These are phyloP conservation scores for Pascua guehoae DNA, from an alignment of 1,284 basidiomycete species.

Conservation along the genomic window DNA sequence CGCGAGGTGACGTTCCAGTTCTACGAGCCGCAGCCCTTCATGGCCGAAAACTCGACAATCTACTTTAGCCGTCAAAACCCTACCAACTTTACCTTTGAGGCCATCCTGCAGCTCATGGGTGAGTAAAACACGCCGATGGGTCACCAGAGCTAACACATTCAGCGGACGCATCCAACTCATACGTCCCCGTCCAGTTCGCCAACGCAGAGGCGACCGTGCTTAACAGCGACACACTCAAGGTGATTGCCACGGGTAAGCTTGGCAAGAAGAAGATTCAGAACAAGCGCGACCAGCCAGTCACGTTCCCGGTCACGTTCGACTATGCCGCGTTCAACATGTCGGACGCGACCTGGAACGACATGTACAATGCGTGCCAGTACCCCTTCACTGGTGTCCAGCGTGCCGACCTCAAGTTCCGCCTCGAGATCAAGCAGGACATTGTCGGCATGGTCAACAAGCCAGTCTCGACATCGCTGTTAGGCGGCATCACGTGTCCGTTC, in stretches of 20 bases:
- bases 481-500: slow-evolving; percentile 68
- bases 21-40: slow-evolving; percentile 59
- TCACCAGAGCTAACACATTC: slow-evolving; percentile 1
- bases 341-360: slow-evolving; percentile 74
- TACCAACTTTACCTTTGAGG: slow-evolving; percentile 81
- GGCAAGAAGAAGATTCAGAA: slow-evolving; percentile 60
- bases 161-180: slow-evolving; percentile 67
- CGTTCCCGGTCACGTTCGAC: slow-evolving; percentile 72
- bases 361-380: slow-evolving; percentile 74
- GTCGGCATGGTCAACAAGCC: slow-evolving; percentile 61
- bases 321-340: slow-evolving; percentile 74
- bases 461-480: slow-evolving; percentile 58
- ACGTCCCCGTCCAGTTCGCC: slow-evolving; percentile 68
- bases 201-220: slow-evolving; percentile 57
- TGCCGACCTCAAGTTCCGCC: slow-evolving; percentile 64
- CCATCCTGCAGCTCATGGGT: slow-evolving; percentile 62
- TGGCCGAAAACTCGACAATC: slow-evolving; percentile 57
- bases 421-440: slow-evolving; percentile 67
- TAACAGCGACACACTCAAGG: slow-evolving; percentile 61
- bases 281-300: slow-evolving; percentile 59
- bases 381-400: slow-evolving; percentile 57
- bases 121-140: slow-evolving; percentile 10
- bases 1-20: slow-evolving; percentile 69
- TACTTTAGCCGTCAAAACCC: slow-evolving; percentile 62
- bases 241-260: slow-evolving; percentile 64